Evolutionary conservation across 768 basidiomycete genomes (phyloP), one percentile per base, ranked within the genome.

Genomic region (Leucocoprinus leucothites): DNA sequence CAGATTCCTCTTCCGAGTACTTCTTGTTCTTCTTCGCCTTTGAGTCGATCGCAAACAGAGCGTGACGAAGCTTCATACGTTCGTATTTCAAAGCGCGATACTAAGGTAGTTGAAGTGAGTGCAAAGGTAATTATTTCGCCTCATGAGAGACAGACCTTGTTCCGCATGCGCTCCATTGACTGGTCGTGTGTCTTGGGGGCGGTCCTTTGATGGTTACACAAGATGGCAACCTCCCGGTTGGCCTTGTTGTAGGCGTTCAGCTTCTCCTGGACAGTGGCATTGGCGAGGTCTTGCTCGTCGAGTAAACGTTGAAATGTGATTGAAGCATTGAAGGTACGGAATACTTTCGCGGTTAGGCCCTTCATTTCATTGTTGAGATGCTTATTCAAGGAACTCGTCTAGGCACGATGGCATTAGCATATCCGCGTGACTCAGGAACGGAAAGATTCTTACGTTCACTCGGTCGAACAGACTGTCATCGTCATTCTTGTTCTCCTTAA

Each of bases 321-420:
- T 22, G 97, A 98, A 21, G 97, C 97, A 65, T 99, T 99, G 76
- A 91, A 99, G 49, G 97, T 99, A 93, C 97, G 96, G 80, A 99
- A 99, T 24, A 99, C 97, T 69, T 99, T 99, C 56, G 97, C 97
- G 0, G 97, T 96, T 24, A 99, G 80, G 16, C 97, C 97, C 58
- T 94, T 91, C 97, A 98, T 99, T 69, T 96, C 94, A 25, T 81
- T 83, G 43, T 82, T 84, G 57, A 99, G 78, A 69, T 98, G 94
- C 67, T 94, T 95, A 75, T 99, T 99, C 57, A 99, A 73, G 7
- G 78, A 76, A 6, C 81, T 74, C 2, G 97, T 93, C 92, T 97
- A 69, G 57, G 48, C 21, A 43, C 49, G 41, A 26, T 51, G 52
- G 53, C 48, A 58, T 68, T 36, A 73, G 62, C 48, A 40, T 11